A percentile compares a stretch with the other conserved stretches of the same genome.
Evolutionary conservation across 257 asterid species (phyloP).

Genomic region (Salvia miltiorrhiza): DNA sequence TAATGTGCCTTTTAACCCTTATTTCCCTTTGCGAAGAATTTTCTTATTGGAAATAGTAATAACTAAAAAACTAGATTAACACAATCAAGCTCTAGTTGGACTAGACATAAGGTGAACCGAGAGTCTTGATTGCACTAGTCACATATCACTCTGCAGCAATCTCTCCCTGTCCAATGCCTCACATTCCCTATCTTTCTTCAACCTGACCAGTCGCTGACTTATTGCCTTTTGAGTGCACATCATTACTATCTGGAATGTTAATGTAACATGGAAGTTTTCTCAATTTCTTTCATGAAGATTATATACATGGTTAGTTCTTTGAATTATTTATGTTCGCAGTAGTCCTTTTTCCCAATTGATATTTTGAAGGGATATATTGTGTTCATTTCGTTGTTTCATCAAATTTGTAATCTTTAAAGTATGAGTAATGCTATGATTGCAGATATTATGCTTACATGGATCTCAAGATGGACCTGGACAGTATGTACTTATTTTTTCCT

Average conservation of each 20-base stretch:
- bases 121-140: not conserved
- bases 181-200: not conserved
- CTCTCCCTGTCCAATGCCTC: not conserved
- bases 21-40: not conserved
- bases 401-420: constrained; percentile 8
- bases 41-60: not conserved
- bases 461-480: constrained; percentile 96
- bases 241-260: not conserved
- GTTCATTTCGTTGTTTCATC: constrained; percentile 4
- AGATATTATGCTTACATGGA: constrained; percentile 95
- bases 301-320: not conserved
- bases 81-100: not conserved
- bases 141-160: not conserved
- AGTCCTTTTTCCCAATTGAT: not conserved
- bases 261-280: not conserved
- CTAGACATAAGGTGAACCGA: not conserved
- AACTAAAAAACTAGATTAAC: not conserved
- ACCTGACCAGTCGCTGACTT: not conserved
- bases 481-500: constrained; percentile 42
- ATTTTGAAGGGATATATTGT: too few relatives aligned
- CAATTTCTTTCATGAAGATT: not conserved
- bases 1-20: not conserved
- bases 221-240: not conserved
- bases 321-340: not conserved
- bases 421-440: constrained; percentile 36